A percentile compares a stretch with the other conserved stretches of the same genome.
Evolutionary conservation across 1,284 basidiomycete species (phyloP).

Genomic region (Trametes versicolor): DNA sequence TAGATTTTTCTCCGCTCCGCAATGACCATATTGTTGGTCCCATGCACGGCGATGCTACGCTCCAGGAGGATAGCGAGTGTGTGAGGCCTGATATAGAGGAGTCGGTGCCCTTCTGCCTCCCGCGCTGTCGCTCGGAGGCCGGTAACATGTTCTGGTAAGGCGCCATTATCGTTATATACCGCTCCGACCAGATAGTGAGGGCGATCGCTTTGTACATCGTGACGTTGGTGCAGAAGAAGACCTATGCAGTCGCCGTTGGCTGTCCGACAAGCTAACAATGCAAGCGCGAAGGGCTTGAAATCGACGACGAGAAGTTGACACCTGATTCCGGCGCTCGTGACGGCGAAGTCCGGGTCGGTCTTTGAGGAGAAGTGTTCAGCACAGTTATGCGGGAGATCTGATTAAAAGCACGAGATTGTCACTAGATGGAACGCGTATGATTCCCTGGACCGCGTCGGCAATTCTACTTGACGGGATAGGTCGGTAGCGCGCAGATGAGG

Average conservation of each 20-base stretch:
- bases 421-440: not conserved
- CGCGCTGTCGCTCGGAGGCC: no score
- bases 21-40: no score
- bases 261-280: not conserved
- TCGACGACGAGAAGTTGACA: not conserved
- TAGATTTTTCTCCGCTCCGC: not conserved
- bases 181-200: constrained; percentile 1
- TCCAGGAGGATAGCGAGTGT: not conserved
- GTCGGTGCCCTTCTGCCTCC: not conserved
- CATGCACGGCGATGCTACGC: not conserved
- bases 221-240: constrained; percentile 5
- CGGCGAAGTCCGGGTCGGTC: not conserved
- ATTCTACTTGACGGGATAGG: not conserved
- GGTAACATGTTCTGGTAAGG: not conserved
- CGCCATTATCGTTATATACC: not conserved
- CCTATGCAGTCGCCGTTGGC: not conserved
- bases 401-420: not conserved
- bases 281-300: not conserved
- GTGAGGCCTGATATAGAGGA: not conserved
- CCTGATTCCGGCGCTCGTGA: not conserved
- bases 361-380: not conserved
- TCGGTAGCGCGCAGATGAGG: not conserved
- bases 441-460: not conserved
- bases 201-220: not conserved
- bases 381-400: not conserved